A percentile compares a stretch with the other conserved stretches of the same genome.
Conservation (phyloP, 2,329 filamentous ascomycete genomes). For the Nemania sp. region DNA sequence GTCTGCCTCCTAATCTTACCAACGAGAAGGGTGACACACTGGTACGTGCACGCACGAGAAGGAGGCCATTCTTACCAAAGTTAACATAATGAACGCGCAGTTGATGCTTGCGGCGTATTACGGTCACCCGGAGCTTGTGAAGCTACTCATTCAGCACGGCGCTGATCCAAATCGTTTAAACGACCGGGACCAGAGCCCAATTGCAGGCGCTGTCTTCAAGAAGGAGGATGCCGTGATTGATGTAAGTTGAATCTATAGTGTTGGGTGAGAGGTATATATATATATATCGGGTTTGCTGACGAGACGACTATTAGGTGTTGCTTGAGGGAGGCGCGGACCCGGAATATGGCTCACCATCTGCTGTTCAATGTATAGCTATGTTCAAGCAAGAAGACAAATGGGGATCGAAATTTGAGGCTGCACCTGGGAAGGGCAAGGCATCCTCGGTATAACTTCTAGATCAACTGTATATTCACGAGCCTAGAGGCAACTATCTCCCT, state of each 20-base stretch:
- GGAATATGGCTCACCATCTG: conserved; percentile 63
- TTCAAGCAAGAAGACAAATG: conserved; percentile 66
- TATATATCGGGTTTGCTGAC: conserved; percentile 16
- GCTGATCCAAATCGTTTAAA: conserved; percentile 77
- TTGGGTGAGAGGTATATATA: too few relatives aligned
- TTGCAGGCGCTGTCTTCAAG: conserved; percentile 81
- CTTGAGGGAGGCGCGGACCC: conserved; percentile 67
- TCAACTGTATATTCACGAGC: neutral
- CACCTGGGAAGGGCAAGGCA: conserved; percentile 61
- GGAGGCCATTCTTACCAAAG: neutral
- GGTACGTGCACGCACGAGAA: conserved; percentile 42
- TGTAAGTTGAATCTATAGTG: conserved; percentile 49
- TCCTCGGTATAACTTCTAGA: conserved; percentile 4
- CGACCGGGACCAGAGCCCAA: conserved; percentile 74
- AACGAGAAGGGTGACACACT: conserved; percentile 81
- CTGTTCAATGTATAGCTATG: conserved; percentile 61
- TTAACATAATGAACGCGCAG: conserved; percentile 49
- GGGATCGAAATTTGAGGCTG: conserved; percentile 62
- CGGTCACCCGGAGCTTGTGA: conserved; percentile 71
- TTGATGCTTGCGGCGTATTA: conserved; percentile 81
- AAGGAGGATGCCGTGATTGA: conserved; percentile 73
- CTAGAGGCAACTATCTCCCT: neutral
- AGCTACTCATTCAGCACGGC: conserved; percentile 69
- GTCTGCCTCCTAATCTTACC: conserved; percentile 76
- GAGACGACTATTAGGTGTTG: conserved; percentile 53